Evolutionary conservation across 331 rosid genomes (phyloP).

Genomic region (Cydonia oblonga): DNA sequence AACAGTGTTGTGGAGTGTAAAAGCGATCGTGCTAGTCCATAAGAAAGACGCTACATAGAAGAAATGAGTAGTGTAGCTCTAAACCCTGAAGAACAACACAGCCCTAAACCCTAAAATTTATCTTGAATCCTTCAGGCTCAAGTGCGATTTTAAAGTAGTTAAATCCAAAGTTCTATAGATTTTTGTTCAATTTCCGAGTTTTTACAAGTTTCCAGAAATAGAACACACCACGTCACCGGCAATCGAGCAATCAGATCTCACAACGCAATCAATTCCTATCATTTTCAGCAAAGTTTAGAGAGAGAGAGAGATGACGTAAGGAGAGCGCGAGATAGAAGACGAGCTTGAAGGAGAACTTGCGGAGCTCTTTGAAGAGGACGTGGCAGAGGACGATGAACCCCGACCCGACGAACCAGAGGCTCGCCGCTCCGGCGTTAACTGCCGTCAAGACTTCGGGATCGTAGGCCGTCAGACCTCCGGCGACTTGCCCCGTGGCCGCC

Average conservation of each 20-base stretch:
- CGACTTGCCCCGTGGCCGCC: slow-evolving; percentile 32
- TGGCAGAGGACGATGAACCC: slow-evolving; percentile 88
- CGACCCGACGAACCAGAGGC: slow-evolving; percentile 80
- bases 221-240: background rate
- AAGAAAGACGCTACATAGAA: slow-evolving; percentile 95
- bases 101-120: background rate
- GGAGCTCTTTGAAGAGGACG: slow-evolving; percentile 94
- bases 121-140: background rate
- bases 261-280: too few relatives aligned
- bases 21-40: slow-evolving; percentile 94
- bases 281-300: background rate
- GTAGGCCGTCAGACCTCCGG: slow-evolving; percentile 43
- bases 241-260: slow-evolving; percentile 5
- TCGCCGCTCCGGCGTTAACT: slow-evolving; percentile 66
- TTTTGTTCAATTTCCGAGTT: background rate
- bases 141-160: background rate
- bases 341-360: slow-evolving; percentile 97
- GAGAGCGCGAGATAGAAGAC: slow-evolving; percentile 94
- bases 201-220: background rate
- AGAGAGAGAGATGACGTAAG: slow-evolving; percentile 24
- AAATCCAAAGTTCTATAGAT: background rate
- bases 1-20: slow-evolving; percentile 94
- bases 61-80: slow-evolving; percentile 87
- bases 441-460: slow-evolving; percentile 50
- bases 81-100: background rate